These are phyloP conservation scores for Favolaschia claudopus DNA, from an alignment of 768 basidiomycete species.

Conservation along the genomic window DNA sequence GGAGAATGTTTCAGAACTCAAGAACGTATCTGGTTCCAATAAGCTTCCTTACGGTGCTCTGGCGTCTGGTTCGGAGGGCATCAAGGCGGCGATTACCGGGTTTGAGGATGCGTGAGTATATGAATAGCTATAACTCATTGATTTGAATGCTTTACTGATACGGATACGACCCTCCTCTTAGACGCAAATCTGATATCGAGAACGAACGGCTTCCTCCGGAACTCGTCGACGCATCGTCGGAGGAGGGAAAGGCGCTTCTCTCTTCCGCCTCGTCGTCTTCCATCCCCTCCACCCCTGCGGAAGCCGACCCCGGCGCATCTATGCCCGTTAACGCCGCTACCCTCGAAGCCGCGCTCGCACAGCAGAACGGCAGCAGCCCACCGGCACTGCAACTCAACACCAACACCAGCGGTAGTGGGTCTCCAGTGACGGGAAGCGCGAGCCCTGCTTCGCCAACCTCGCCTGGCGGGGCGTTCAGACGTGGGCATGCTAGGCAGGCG, in stretches of 20 bases:
- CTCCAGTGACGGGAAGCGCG: slow-evolving; percentile 13
- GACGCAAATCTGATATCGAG: slow-evolving; percentile 97
- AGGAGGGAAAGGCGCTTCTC: slow-evolving; percentile 73
- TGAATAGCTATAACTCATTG: no score
- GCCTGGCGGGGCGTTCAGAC: slow-evolving; percentile 63
- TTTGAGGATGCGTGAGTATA: slow-evolving; percentile 95
- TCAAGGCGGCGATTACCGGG: slow-evolving; percentile 91
- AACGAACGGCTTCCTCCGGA: slow-evolving; percentile 99
- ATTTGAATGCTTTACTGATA: neutral
- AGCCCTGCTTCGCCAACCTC: slow-evolving; percentile 43
- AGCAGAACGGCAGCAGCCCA: slow-evolving; percentile 28
- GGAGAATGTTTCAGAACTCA: slow-evolving; percentile 96
- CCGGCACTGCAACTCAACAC: slow-evolving; percentile 36
- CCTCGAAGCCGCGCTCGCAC: slow-evolving; percentile 48
- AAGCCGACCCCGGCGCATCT: slow-evolving; percentile 53
- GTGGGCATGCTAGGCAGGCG: slow-evolving; percentile 77
- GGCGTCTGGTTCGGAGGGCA: slow-evolving; percentile 90
- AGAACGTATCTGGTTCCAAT: slow-evolving; percentile 81
- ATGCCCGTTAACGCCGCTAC: slow-evolving; percentile 54
- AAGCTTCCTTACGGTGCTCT: slow-evolving; percentile 86
- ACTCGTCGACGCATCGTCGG: slow-evolving; percentile 81
- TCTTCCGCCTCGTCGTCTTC: slow-evolving; percentile 45
- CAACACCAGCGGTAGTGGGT: slow-evolving; percentile 25
- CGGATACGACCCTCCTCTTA: slow-evolving; percentile 36
- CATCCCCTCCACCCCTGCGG: slow-evolving; percentile 65